Percentiles rank a stretch among this genome's conserved stretches.
Evolutionary conservation across 352 stramenopile species (phyloP).

Genomic region (Globisporangium nodosum): DNA sequence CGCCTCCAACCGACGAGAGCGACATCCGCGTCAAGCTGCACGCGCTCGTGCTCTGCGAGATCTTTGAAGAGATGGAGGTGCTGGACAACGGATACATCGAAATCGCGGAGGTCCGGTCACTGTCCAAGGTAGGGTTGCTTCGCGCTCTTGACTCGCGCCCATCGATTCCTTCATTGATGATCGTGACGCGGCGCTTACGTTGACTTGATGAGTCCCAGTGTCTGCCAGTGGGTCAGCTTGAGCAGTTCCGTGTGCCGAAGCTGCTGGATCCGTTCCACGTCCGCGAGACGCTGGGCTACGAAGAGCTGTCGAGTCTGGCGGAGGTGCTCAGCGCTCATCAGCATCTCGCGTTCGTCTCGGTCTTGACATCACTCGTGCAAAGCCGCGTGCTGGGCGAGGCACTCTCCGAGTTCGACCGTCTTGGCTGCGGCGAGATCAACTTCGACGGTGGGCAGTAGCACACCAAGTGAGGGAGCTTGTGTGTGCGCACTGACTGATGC

Average conservation of each 20-base stretch:
- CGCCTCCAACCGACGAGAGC: neutral
- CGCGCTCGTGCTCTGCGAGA: slow-evolving; percentile 39
- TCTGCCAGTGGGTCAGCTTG: slow-evolving; percentile 3
- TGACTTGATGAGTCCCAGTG: slow-evolving; percentile 2
- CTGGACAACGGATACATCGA: slow-evolving; percentile 57
- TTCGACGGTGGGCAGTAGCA: slow-evolving; percentile 33
- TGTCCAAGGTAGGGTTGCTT: slow-evolving; percentile 30
- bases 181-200: neutral
- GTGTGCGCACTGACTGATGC: neutral
- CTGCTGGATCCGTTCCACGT: slow-evolving; percentile 14
- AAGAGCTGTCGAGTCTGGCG: slow-evolving; percentile 20
- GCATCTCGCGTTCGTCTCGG: slow-evolving; percentile 13
- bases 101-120: slow-evolving; percentile 60
- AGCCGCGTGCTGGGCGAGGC: slow-evolving; percentile 31
- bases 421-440: slow-evolving; percentile 48
- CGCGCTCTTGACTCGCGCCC: neutral
- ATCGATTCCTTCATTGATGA: neutral
- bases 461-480: neutral
- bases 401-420: slow-evolving; percentile 43
- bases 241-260: slow-evolving; percentile 6
- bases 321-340: slow-evolving; percentile 22
- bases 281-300: slow-evolving; percentile 10
- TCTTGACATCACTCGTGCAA: slow-evolving; percentile 38
- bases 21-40: slow-evolving; percentile 34
- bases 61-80: slow-evolving; percentile 70